Evolutionary conservation across 163 green algal genomes (phyloP).

Genomic region (Volvox carteri): DNA sequence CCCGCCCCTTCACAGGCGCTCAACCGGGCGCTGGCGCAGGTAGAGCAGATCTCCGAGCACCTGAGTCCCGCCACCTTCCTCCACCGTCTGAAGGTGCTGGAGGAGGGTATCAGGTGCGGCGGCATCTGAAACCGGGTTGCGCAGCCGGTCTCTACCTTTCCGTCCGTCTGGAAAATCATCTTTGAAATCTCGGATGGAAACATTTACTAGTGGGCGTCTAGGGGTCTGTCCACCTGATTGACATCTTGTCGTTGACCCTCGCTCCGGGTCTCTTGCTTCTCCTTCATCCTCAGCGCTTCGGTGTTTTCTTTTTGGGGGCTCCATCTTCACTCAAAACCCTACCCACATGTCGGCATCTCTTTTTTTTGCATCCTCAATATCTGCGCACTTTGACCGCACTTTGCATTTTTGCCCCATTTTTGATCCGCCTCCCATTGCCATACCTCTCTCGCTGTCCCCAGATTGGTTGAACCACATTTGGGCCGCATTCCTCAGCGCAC

Average conservation of each 20-base stretch:
- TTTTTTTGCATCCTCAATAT: background rate
- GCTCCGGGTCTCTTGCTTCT: no score
- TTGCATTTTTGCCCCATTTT: background rate
- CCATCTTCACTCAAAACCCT: no score
- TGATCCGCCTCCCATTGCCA: background rate
- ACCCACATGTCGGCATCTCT: no score
- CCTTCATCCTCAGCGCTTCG: background rate
- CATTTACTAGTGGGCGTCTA: no score
- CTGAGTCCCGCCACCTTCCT: constrained; percentile 49
- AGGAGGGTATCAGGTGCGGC: constrained; percentile 44
- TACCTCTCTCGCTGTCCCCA: background rate
- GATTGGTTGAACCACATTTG: constrained; percentile 41
- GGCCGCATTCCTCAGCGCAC: constrained; percentile 49
- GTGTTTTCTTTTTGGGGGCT: background rate
- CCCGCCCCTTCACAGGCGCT: background rate
- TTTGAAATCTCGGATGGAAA: no score
- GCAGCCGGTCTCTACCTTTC: background rate
- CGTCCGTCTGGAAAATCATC: background rate
- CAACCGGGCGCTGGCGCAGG: constrained; percentile 10
- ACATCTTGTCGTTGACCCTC: no score
- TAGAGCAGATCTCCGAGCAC: constrained; percentile 41
- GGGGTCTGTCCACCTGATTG: no score
- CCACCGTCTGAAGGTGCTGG: constrained; percentile 49
- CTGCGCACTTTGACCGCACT: background rate
- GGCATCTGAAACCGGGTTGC: background rate